Evolutionary conservation across 2,329 filamentous ascomycete species (phyloP), one percentile per base, ranked within the genome.

Genomic region (Hymenoscyphus fraxineus): DNA sequence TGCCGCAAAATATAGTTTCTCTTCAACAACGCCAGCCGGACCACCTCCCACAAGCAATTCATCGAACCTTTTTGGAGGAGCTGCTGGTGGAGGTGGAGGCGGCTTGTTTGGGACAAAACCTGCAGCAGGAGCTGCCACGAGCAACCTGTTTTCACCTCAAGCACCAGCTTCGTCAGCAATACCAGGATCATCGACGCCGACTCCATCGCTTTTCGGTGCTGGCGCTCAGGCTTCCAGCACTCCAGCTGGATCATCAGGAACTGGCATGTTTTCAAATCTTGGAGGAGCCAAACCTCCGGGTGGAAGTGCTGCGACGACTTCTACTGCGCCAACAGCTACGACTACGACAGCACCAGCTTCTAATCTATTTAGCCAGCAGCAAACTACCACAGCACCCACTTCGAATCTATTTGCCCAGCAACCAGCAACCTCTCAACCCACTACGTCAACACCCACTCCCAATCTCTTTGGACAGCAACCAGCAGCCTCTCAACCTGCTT

Each of bases 21-120:
- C 54, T n/a, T 73, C 72, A 22, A 74, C 72, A 22, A 76, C 74
- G n/a, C 74, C 74, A 40, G 73, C 73, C 55, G 74, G 74, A 19
- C 72, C 71, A 54, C 73, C 73, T 47, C 74, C 73, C 47, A 64
- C 70, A 62, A 70, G 68, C 55, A 68, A 64, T 59, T 41, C 27
- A 22, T 56, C 56, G 15, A 63, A 56, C 38, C n/a, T 57, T n/a
- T 66, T 72, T 65, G 64, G 64, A 31, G 62, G 44, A 47, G 22
- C 64, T n/a, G 59, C 35, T 10, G 27, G 55, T 2, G n/a, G n/a
- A 39, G 13, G 27, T 27, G 27, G 60, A 35, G 59, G 58, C n/a
- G 58, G 62, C 41, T 56, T 71, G 32, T 71, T 71, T 65, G 65
- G 65, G 47, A 12, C 59, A 40, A 67, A 60, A 38, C 56, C 65